Conservation (phyloP, 768 basidiomycete genomes). For the Suillus plorans region DNA sequence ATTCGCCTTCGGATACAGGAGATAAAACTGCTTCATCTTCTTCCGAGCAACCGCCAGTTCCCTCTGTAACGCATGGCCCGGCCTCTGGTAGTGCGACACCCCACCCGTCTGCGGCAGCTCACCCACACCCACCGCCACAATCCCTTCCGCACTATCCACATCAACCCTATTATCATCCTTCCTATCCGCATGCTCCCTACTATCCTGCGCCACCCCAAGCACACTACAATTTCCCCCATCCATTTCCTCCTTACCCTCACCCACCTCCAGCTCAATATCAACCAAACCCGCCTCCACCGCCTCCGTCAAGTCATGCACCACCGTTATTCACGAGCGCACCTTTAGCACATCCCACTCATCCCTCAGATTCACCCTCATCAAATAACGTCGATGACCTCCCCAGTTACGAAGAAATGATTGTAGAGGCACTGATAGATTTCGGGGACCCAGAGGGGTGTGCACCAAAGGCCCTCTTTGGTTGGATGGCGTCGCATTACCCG, state of each 20-base stretch:
- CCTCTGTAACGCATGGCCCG: constrained; percentile 18
- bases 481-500: constrained; percentile 84
- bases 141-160: constrained; percentile 45
- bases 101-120: constrained; percentile 23
- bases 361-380: constrained; percentile 19
- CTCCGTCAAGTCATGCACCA: constrained; percentile 29
- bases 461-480: constrained; percentile 80
- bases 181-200: constrained; percentile 70
- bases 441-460: constrained; percentile 73
- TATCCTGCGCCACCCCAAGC: constrained; percentile 48
- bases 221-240: constrained; percentile 39
- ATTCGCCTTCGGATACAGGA: constrained; percentile 21
- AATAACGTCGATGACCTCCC: constrained; percentile 57
- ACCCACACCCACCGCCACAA: constrained; percentile 17
- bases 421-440: constrained; percentile 68
- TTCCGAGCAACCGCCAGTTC: constrained; percentile 13
- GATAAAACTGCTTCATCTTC: constrained; percentile 15
- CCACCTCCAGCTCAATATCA: constrained; percentile 31
- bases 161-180: constrained; percentile 54
- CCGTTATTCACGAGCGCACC: constrained; percentile 22
- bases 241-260: constrained; percentile 31
- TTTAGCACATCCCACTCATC: constrained; percentile 22
- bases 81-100: constrained; percentile 20
- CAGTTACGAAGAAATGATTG: constrained; percentile 91
- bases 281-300: constrained; percentile 30